Evolutionary conservation across 768 basidiomycete genomes (phyloP).

Genomic region (Amanita muscaria): DNA sequence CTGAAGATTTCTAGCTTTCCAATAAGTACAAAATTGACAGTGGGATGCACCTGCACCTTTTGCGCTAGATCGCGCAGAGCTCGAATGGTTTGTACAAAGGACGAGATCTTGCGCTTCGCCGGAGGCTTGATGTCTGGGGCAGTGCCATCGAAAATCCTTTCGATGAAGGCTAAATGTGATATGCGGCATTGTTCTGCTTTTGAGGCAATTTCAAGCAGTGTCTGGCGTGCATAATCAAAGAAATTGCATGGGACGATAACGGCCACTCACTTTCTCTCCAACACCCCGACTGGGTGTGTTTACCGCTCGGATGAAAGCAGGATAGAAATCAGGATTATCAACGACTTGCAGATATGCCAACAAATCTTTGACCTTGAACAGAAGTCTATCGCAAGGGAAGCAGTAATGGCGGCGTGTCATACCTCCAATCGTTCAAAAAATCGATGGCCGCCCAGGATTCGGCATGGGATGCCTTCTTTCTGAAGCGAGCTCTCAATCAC

Average conservation of each 20-base stretch:
- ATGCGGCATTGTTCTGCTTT: conserved; percentile 43
- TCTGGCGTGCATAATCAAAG: conserved; percentile 27
- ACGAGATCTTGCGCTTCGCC: conserved; percentile 50
- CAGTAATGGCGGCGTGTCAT: conserved; percentile 7
- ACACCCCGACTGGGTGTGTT: conserved; percentile 67
- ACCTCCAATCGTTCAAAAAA: conserved; percentile 85
- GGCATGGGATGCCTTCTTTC: conserved; percentile 67
- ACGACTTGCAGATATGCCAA: conserved; percentile 76
- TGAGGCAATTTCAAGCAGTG: conserved; percentile 46
- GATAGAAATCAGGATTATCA: conserved; percentile 60
- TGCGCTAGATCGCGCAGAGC: conserved; percentile 43
- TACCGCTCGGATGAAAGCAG: conserved; percentile 64
- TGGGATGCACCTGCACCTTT: conserved; percentile 29
- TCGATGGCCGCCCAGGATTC: conserved; percentile 71
- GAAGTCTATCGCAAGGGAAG: not conserved
- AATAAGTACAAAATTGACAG: not conserved
- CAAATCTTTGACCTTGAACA: conserved; percentile 65
- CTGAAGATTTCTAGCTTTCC: conserved; percentile 40
- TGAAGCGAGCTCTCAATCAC: conserved; percentile 69
- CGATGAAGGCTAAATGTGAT: conserved; percentile 49
- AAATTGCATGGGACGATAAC: not conserved
- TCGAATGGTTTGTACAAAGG: conserved; percentile 52
- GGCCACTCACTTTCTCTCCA: conserved; percentile 58
- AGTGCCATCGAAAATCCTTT: conserved; percentile 53
- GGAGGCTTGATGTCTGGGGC: conserved; percentile 59